Base-by-base conservation (phyloP, 257 asterid species). In the Fraxinus cuspidata region DNA sequence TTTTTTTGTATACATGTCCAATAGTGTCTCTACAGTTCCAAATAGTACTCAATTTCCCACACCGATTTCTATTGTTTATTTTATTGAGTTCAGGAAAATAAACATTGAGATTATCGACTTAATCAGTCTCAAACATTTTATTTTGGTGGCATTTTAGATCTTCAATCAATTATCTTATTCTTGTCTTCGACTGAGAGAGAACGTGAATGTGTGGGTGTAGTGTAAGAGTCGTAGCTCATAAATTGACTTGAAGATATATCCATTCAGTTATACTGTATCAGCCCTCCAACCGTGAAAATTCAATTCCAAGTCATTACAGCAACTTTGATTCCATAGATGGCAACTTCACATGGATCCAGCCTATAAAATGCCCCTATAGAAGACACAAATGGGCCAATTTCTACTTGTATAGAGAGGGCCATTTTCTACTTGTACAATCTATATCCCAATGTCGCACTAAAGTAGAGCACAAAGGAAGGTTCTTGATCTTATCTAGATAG, bases 191-290 rank as follows among this genome's bases (percentile, higher is more conserved):
- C 44, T 1, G 1, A 7, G 44, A 32, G 12, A 38, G 44, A 38
- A 38, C 44, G 44, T 8, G 13, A 38, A 8, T 38, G 19, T 44
- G 51, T 12, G 19, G 42, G 42, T 37, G 42, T 1, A 4, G 42
- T 7, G 2, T 42, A 42, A 40, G 0, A 2, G 49, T 11, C 18
- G 31, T n/a, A 74, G 78, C 82, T 80, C 80, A 75, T 12, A 80
- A 81, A 34, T 81, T 81, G 85, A 86, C 82, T 63, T 70, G 65
- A 80, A 86, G 79, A 84, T 81, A 86, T 85, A 85, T 76, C 27
- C 40, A 11, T 1, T 21, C 74, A 65, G 32, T 81, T 58, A 72
- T 7, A 77, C 85, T 58, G 74, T 44, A 42, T 49, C 87, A 78
- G 82, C 80, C 83, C 84, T 82, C 78, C 42, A 56, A 71, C 38